Evolutionary conservation across 2,329 filamentous ascomycete species (phyloP), one percentile per base, ranked within the genome.

Genomic region (Amesomyces nigricolor): DNA sequence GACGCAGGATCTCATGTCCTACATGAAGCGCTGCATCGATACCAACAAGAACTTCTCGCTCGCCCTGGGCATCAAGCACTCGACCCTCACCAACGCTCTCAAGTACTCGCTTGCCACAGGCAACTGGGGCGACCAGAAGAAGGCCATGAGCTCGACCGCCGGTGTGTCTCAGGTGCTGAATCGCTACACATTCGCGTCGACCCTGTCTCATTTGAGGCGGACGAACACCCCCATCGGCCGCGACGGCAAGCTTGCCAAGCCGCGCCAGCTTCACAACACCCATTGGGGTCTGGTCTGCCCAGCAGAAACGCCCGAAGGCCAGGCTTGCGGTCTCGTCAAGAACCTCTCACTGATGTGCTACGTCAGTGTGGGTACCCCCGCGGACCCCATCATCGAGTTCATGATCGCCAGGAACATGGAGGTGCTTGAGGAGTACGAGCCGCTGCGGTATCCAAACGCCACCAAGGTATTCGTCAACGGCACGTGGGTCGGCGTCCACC

Each of bases 111-210:
- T 99, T 59, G 92, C 94, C 26, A 99, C 94, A 13, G 94, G 94
- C 63, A 99, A 99, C 73, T 99, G 94, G 95, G 95, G 94, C 67
- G 94, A 99, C 63, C 94, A 99, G 76, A 99, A 97, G 81, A 99
- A 97, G 77, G 91, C 94, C 17, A 88, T 89, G 65, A 92, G 87
- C 64, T 89, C 91, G 1, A 97, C 95, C 61, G 94, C 94, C 46
- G 95, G 94, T 79, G 94, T 99, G 46, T 97, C 92, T 47, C 94
- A 99, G 74, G 95, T 99, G 73, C 75, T 99, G 67, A 99, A 96
- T 76, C 85, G 94, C 70, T 99, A 97, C 71, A 97, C 95, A 0
- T 99, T 96, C 68, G 86, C 94, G 14, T 99, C 95, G 40, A 97
- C 92, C 0, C 75, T 99, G 43, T 99, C 94, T 16, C 95, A 99